These are phyloP conservation scores for Oehlia diaphana DNA, from an alignment of 192 early-diverging fungal genomes.

Conservation along the genomic window DNA sequence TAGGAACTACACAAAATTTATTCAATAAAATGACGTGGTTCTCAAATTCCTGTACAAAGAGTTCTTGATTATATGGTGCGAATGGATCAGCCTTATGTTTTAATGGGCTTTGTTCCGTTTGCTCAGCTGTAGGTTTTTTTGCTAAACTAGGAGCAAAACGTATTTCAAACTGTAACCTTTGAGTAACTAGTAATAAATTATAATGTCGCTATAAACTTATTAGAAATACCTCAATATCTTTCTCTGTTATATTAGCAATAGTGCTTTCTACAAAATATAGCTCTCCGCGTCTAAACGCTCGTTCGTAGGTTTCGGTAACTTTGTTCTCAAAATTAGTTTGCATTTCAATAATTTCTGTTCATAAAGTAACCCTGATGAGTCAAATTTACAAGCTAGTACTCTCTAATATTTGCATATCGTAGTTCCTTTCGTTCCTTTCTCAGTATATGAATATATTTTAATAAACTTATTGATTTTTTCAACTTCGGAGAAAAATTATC, in stretches of 20 bases:
- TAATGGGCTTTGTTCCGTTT: background rate
- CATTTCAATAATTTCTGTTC: background rate
- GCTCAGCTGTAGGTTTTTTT: slow-evolving; percentile 41
- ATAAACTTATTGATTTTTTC: too few species aligned
- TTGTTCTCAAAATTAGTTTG: slow-evolving; percentile 9
- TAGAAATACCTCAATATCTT: slow-evolving; percentile 15
- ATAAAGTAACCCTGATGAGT: background rate
- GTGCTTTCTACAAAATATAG: slow-evolving; percentile 10
- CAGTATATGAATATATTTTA: too few species aligned
- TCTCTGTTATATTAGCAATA: background rate
- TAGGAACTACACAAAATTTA: slow-evolving; percentile 56
- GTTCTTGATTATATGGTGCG: slow-evolving; percentile 43
- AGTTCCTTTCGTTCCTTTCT: too few species aligned
- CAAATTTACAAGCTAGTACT: background rate
- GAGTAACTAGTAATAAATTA: background rate
- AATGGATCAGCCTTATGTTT: slow-evolving; percentile 47
- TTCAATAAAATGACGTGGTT: slow-evolving; percentile 52
- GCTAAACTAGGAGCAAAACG: slow-evolving; percentile 43
- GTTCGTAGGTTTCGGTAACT: background rate
- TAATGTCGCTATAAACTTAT: background rate
- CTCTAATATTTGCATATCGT: background rate
- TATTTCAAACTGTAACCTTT: slow-evolving; percentile 45
- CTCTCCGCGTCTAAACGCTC: slow-evolving; percentile 20
- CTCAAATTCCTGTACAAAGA: slow-evolving; percentile 48
- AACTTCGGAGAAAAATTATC: too few species aligned